Conservation (phyloP, 257 asterid species). For the Nicotiana undulata region DNA sequence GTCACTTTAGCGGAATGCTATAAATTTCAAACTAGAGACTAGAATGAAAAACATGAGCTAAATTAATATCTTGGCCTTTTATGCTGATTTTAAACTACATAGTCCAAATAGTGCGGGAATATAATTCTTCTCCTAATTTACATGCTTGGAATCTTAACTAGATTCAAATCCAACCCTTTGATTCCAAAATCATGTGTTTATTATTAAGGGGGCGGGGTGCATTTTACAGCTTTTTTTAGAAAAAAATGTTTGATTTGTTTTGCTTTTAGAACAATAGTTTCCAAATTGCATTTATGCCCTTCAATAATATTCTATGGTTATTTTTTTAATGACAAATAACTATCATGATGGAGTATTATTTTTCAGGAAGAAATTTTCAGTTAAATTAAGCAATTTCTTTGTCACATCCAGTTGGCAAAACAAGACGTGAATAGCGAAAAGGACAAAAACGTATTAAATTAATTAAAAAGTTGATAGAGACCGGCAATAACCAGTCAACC, state of each 20-base stretch:
- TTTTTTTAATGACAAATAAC: no score
- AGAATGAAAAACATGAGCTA: not conserved
- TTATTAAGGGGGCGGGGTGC: not conserved
- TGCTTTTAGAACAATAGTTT: no score
- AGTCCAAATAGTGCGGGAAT: not conserved
- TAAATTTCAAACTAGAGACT: not conserved
- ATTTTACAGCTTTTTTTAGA: not conserved
- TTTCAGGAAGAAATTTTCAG: not conserved
- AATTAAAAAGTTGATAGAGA: conserved; percentile 5
- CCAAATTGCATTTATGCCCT: no score
- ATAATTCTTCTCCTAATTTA: not conserved
- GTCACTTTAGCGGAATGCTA: not conserved
- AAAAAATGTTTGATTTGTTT: no score
- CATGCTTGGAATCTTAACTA: not conserved
- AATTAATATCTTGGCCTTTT: not conserved
- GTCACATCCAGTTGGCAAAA: conserved; percentile 9
- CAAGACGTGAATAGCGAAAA: not conserved
- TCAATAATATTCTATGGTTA: no score
- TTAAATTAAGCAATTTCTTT: not conserved
- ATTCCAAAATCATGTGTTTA: not conserved
- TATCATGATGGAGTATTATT: no score
- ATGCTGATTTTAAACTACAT: not conserved
- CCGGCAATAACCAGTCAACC: conserved; percentile 21
- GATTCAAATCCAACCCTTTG: not conserved
- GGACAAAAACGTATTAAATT: conserved; percentile 11